These are phyloP conservation scores for Hypoxylon lienhwacheense DNA, from an alignment of 495 filamentous ascomycete species.

Conservation along the genomic window DNA sequence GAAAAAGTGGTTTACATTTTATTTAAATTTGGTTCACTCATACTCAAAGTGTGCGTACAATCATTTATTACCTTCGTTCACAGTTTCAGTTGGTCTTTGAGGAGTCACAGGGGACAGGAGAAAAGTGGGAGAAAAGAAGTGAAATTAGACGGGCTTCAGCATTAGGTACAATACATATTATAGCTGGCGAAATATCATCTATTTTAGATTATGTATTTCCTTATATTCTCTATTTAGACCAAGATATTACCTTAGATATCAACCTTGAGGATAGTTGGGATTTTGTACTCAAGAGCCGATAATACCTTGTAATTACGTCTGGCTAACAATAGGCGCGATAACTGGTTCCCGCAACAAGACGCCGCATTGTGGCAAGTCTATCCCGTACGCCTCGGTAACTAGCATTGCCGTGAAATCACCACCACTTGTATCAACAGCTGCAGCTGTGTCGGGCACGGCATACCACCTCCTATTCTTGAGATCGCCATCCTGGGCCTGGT, in stretches of 20 bases:
- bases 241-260: too few species aligned
- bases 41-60: too few species aligned
- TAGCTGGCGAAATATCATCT: not conserved
- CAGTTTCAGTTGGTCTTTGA: too few species aligned
- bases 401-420: too few species aligned
- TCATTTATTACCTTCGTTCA: too few species aligned
- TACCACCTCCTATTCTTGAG: slow-evolving; percentile 35
- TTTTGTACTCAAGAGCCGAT: too few species aligned
- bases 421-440: not conserved
- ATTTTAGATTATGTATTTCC: not conserved
- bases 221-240: not conserved
- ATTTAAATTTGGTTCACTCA: too few species aligned
- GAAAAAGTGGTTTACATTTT: not conserved
- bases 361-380: slow-evolving; percentile 23
- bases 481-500: slow-evolving; percentile 30
- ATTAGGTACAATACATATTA: not conserved
- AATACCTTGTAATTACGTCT: not conserved
- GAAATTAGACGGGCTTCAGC: too few species aligned
- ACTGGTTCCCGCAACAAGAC: slow-evolving; percentile 22
- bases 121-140: too few species aligned
- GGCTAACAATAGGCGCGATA: slow-evolving; percentile 13
- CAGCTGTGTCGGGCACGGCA: slow-evolving; percentile 21
- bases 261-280: too few species aligned
- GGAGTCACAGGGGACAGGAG: too few species aligned
- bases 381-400: slow-evolving; percentile 20